These are phyloP conservation scores for Moelleriella libera DNA, from an alignment of 2,329 filamentous ascomycete species.

Conservation along the genomic window DNA sequence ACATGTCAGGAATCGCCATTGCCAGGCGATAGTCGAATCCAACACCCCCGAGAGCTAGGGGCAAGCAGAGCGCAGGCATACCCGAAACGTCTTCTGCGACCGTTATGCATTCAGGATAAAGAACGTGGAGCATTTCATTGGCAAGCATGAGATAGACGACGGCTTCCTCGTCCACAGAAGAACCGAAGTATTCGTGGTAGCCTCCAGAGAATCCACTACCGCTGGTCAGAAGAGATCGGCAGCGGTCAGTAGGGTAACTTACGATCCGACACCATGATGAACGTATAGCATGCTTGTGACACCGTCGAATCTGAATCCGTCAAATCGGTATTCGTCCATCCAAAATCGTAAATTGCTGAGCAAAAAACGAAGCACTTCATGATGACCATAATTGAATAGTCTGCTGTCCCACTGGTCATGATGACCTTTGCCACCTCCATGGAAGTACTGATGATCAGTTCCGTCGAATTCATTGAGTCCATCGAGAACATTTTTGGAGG, in stretches of 20 bases:
- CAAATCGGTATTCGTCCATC: slow-evolving; percentile 97
- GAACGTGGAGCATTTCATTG: slow-evolving; percentile 85
- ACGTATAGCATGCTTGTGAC: slow-evolving; percentile 97
- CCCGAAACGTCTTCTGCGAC: slow-evolving; percentile 96
- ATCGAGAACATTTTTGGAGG: slow-evolving; percentile 92
- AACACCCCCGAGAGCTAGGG: slow-evolving; percentile 73
- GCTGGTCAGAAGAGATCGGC: background rate
- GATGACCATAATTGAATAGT: slow-evolving; percentile 90
- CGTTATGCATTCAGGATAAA: slow-evolving; percentile 80
- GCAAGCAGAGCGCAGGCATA: slow-evolving; percentile 91
- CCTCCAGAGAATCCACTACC: slow-evolving; percentile 83
- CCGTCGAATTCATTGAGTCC: slow-evolving; percentile 94
- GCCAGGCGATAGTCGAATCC: slow-evolving; percentile 95
- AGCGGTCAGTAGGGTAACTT: slow-evolving; percentile 22
- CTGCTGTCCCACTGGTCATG: slow-evolving; percentile 95
- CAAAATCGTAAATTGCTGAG: slow-evolving; percentile 93
- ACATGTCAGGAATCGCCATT: slow-evolving; percentile 97
- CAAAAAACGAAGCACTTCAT: slow-evolving; percentile 91
- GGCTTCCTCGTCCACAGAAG: slow-evolving; percentile 79
- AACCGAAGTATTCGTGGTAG: slow-evolving; percentile 95
- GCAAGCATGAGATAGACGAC: slow-evolving; percentile 92
- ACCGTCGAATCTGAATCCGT: slow-evolving; percentile 95
- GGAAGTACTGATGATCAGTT: slow-evolving; percentile 91
- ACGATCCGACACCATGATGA: slow-evolving; percentile 96
- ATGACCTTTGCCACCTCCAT: slow-evolving; percentile 66